Evolutionary conservation across 129 eudicot species (phyloP).

Genomic region (Escallonia rubra): DNA sequence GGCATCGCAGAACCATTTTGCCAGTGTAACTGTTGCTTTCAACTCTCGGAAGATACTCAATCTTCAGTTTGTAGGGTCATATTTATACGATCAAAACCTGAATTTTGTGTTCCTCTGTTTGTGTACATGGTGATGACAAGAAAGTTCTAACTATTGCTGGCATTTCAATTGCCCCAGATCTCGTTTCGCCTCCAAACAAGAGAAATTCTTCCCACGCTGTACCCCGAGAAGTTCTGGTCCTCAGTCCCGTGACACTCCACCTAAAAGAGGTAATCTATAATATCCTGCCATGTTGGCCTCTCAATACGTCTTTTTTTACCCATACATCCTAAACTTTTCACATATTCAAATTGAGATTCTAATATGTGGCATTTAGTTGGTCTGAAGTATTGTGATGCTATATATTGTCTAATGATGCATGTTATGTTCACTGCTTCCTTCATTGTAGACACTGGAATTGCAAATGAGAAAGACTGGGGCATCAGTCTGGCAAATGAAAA

Average conservation of each 20-base stretch:
- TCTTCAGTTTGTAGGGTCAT: not conserved
- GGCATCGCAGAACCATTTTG: not conserved
- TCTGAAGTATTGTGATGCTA: too few relatives aligned
- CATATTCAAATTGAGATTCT: too few relatives aligned
- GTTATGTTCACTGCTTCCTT: slow-evolving; percentile 7
- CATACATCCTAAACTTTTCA: not conserved
- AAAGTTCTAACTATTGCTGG: not conserved
- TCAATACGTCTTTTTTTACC: not conserved
- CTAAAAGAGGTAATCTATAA: slow-evolving; percentile 67
- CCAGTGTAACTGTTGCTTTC: not conserved
- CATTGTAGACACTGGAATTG: slow-evolving; percentile 75
- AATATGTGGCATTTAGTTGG: too few relatives aligned
- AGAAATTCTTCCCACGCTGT: slow-evolving; percentile 66
- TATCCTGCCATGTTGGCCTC: not conserved
- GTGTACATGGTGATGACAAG: not conserved
- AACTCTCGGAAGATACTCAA: not conserved
- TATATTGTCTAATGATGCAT: not conserved
- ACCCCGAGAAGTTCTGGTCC: slow-evolving; percentile 60
- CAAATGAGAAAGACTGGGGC: slow-evolving; percentile 93
- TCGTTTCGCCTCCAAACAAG: slow-evolving; percentile 50
- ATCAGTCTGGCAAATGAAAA: slow-evolving; percentile 58
- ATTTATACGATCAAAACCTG: not conserved
- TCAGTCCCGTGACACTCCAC: slow-evolving; percentile 88
- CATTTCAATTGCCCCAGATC: slow-evolving; percentile 36
- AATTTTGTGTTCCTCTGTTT: not conserved